Conservation (phyloP, 768 basidiomycete genomes). For the Phylloporus sp. region DNA sequence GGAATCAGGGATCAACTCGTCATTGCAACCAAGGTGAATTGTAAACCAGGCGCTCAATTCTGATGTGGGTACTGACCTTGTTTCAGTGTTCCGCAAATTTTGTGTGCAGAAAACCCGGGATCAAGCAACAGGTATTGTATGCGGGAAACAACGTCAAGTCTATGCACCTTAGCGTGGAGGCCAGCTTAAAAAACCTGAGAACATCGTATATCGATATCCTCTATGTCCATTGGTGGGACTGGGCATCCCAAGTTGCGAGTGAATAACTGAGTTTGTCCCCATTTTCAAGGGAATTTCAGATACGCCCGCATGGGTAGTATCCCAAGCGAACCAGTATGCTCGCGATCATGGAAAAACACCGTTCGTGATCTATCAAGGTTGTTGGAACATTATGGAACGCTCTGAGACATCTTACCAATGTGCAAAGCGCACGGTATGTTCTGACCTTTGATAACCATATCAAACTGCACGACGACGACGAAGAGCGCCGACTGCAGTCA, state of each 20-base stretch:
- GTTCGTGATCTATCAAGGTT: slow-evolving; percentile 44
- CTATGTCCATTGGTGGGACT: slow-evolving; percentile 35
- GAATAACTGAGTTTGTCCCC: too few species aligned
- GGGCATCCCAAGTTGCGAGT: slow-evolving; percentile 24
- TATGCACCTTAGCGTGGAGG: slow-evolving; percentile 38
- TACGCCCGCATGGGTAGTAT: slow-evolving; percentile 39
- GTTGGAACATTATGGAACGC: slow-evolving; percentile 32
- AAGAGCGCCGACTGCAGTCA: slow-evolving; percentile 21
- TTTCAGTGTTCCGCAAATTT: slow-evolving; percentile 23
- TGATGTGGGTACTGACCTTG: neutral
- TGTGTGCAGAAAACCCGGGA: slow-evolving; percentile 5
- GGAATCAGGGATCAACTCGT: slow-evolving; percentile 46
- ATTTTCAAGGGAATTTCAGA: slow-evolving; percentile 27
- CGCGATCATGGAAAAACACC: slow-evolving; percentile 39
- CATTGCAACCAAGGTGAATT: slow-evolving; percentile 38
- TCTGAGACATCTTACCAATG: slow-evolving; percentile 42
- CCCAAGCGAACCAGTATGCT: slow-evolving; percentile 41
- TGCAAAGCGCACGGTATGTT: slow-evolving; percentile 22
- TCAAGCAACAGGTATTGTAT: slow-evolving; percentile 36
- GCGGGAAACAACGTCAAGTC: slow-evolving; percentile 48
- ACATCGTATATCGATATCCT: slow-evolving; percentile 22
- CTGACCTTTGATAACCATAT: neutral
- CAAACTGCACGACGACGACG: slow-evolving; percentile 21
- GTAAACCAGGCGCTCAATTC: neutral
- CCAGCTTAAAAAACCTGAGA: slow-evolving; percentile 21